Percentiles rank a stretch among this genome's conserved stretches.
Conservation (phyloP, 208 protist genomes). For the Trypanosoma congolense region DNA sequence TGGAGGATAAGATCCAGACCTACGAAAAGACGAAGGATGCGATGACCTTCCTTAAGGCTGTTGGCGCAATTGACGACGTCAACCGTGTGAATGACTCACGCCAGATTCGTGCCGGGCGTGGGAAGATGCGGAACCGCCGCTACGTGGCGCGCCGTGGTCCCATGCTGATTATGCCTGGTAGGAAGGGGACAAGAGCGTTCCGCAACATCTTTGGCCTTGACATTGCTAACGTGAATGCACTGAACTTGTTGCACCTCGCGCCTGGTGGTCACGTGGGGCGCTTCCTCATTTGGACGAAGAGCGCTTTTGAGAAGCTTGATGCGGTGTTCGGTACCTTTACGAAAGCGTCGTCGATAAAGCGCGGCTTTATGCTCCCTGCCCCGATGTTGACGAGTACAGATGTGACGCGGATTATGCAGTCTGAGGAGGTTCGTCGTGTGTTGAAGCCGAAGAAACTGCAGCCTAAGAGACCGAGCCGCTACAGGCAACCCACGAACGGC, state of each 20-base stretch:
- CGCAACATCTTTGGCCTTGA: slow-evolving; percentile 97
- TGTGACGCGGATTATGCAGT: slow-evolving; percentile 80
- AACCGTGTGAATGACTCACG: slow-evolving; percentile 88
- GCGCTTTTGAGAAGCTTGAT: slow-evolving; percentile 97
- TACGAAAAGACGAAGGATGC: slow-evolving; percentile 96
- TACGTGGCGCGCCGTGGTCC: slow-evolving; percentile 93
- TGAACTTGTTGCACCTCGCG: slow-evolving; percentile 98
- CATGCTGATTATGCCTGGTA: slow-evolving; percentile 94
- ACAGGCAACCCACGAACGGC: slow-evolving; percentile 53
- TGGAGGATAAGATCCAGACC: slow-evolving; percentile 85
- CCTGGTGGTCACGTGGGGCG: slow-evolving; percentile 99
- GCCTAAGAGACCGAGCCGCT: slow-evolving; percentile 46
- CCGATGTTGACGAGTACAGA: slow-evolving; percentile 74
- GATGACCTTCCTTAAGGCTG: slow-evolving; percentile 88
- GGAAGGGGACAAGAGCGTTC: slow-evolving; percentile 90
- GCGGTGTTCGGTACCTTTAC: slow-evolving; percentile 93
- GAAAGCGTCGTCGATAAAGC: slow-evolving; percentile 84
- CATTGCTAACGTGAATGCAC: slow-evolving; percentile 83
- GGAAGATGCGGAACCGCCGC: slow-evolving; percentile 97
- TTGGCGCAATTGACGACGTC: slow-evolving; percentile 94
- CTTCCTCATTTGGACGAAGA: slow-evolving; percentile 99
- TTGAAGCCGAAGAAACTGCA: slow-evolving; percentile 76
- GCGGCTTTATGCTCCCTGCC: slow-evolving; percentile 61
- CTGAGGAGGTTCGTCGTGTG: slow-evolving; percentile 71
- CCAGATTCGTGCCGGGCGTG: slow-evolving; percentile 91